Conservation (phyloP, 805 yeast species). For the Candida odintsovae region DNA sequence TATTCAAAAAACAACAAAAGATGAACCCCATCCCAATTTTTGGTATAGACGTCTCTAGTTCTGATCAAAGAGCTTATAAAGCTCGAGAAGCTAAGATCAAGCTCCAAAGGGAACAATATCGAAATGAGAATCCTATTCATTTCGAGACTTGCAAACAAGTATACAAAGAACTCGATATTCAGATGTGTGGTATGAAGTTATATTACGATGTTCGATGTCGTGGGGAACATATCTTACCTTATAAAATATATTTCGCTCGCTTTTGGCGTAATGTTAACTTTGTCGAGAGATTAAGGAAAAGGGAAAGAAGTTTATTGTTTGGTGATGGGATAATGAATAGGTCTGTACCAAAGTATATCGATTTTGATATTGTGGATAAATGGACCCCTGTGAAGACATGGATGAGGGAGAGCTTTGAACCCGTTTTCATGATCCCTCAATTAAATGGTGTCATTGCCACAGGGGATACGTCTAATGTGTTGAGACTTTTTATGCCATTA, state of each 20-base stretch:
- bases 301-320: neutral
- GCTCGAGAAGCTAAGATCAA: neutral
- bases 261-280: neutral
- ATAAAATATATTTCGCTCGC: neutral
- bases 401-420: neutral
- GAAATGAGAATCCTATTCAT: neutral
- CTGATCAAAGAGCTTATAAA: neutral
- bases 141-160: neutral
- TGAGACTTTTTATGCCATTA: conserved; percentile 1
- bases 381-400: neutral
- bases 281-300: neutral
- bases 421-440: neutral
- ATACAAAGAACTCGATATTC: neutral
- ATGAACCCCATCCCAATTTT: neutral
- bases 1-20: neutral
- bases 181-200: neutral
- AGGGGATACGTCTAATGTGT: neutral
- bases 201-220: neutral
- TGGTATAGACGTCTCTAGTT: neutral
- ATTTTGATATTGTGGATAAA: neutral
- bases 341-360: neutral
- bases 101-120: neutral
- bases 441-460: neutral
- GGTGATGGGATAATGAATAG: neutral
- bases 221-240: neutral